These are phyloP conservation scores for Acacia crassicarpa DNA, from an alignment of 306 rosid species.

Conservation along the genomic window DNA sequence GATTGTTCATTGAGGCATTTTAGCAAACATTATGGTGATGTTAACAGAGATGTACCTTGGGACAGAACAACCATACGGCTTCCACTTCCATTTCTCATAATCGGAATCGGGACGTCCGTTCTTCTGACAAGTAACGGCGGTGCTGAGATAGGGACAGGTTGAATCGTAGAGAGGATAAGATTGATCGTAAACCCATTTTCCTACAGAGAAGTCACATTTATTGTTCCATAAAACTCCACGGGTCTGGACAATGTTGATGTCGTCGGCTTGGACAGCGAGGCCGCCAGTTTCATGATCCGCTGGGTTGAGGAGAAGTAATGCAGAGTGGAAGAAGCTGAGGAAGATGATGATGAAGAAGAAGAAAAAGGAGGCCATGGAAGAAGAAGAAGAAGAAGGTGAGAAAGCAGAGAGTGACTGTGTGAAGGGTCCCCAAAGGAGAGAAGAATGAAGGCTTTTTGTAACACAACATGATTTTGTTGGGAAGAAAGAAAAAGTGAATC, in stretches of 20 bases:
- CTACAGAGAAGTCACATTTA: constrained; percentile 65
- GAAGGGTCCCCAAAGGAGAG: constrained; percentile 34
- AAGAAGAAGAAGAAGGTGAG: neutral
- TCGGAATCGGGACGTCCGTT: constrained; percentile 97
- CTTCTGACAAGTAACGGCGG: constrained; percentile 83
- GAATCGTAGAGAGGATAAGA: constrained; percentile 90
- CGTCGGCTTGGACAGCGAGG: constrained; percentile 56
- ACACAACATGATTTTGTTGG: constrained; percentile 13
- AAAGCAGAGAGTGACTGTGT: constrained; percentile 20
- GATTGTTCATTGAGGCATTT: constrained; percentile 17
- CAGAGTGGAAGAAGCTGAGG: constrained; percentile 40
- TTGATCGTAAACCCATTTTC: constrained; percentile 87
- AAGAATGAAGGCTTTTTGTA: constrained; percentile 35
- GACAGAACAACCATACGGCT: constrained; percentile 74
- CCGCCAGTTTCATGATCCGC: constrained; percentile 50
- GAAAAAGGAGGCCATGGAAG: constrained; percentile 57
- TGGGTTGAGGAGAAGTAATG: constrained; percentile 47
- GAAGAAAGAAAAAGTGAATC: constrained; percentile 31
- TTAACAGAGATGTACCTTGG: constrained; percentile 53
- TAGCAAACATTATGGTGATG: constrained; percentile 3
- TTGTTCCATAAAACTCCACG: constrained; percentile 39
- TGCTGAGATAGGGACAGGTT: constrained; percentile 77
- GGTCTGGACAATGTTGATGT: constrained; percentile 66
- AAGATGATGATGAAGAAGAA: constrained; percentile 36
- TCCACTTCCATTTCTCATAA: constrained; percentile 95